Percentiles rank a stretch among this genome's conserved stretches.
Evolutionary conservation across 2,329 filamentous ascomycete genomes (phyloP).

Genomic region (Neoascochyta sp.): DNA sequence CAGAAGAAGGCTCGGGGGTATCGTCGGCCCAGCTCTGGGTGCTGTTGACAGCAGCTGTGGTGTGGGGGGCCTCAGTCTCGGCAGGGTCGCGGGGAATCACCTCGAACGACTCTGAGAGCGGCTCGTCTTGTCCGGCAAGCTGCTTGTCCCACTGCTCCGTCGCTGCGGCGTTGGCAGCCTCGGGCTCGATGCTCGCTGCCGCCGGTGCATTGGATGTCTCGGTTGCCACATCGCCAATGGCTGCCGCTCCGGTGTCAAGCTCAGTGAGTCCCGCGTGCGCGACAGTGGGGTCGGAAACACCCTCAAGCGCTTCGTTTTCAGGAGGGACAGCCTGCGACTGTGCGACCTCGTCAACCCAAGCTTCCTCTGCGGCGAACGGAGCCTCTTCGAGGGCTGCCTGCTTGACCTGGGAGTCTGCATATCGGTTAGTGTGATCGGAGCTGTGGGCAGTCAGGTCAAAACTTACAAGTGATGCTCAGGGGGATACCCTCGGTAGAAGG

Average conservation of each 20-base stretch:
- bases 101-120: slow-evolving; percentile 66
- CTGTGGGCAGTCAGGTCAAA: slow-evolving; percentile 1
- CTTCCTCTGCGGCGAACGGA: slow-evolving; percentile 54
- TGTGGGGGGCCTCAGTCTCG: slow-evolving; percentile 67
- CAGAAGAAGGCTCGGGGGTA: slow-evolving; percentile 42
- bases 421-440: slow-evolving; percentile 9
- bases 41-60: slow-evolving; percentile 53
- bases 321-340: slow-evolving; percentile 42
- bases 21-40: slow-evolving; percentile 82
- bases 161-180: slow-evolving; percentile 52
- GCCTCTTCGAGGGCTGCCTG: slow-evolving; percentile 46
- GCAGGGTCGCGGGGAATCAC: slow-evolving; percentile 68
- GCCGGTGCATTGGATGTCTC: slow-evolving; percentile 31
- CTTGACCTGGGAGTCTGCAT: slow-evolving; percentile 58
- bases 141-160: slow-evolving; percentile 65
- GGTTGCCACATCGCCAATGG: slow-evolving; percentile 30
- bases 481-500: slow-evolving; percentile 61
- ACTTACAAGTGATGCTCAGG: slow-evolving; percentile 69
- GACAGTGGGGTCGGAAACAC: slow-evolving; percentile 61
- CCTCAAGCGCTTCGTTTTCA: slow-evolving; percentile 34
- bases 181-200: slow-evolving; percentile 40
- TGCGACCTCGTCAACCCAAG: slow-evolving; percentile 48
- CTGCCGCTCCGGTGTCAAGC: slow-evolving; percentile 47
- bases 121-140: slow-evolving; percentile 45
- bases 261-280: slow-evolving; percentile 66